Conservation (phyloP, 2,329 filamentous ascomycete genomes). For the Ceratocystis variospora region DNA sequence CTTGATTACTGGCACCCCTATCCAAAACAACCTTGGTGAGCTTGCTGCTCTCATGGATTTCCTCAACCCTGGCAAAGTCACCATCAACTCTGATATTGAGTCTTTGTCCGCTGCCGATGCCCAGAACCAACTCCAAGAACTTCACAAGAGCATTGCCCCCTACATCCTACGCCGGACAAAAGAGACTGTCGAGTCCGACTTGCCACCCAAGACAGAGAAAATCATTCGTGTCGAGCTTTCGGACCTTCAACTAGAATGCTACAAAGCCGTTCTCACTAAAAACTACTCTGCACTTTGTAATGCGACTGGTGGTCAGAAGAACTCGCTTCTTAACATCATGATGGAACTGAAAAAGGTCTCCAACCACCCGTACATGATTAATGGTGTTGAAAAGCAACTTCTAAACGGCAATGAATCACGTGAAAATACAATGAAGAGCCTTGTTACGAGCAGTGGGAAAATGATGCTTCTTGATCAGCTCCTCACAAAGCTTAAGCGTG, state of each 20-base stretch:
- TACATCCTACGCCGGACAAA: constrained; percentile 94
- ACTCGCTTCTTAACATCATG: constrained; percentile 93
- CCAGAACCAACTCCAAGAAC: constrained; percentile 70
- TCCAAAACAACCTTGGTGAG: constrained; percentile 93
- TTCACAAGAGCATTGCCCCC: constrained; percentile 77
- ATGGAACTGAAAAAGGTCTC: constrained; percentile 99
- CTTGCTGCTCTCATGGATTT: constrained; percentile 89
- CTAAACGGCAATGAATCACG: constrained; percentile 65
- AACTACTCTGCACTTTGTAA: constrained; percentile 93
- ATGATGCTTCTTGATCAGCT: constrained; percentile 98
- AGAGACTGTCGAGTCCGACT: constrained; percentile 89
- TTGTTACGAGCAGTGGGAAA: constrained; percentile 95
- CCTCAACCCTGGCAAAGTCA: constrained; percentile 83
- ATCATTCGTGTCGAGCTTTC: constrained; percentile 96
- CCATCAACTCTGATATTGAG: constrained; percentile 85
- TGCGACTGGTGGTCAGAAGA: constrained; percentile 79
- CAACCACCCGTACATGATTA: constrained; percentile 97
- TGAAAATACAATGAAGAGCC: constrained; percentile 79
- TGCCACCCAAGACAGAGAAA: constrained; percentile 95
- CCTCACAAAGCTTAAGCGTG: constrained; percentile 82
- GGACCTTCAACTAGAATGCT: constrained; percentile 92
- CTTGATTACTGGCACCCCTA: constrained; percentile 90
- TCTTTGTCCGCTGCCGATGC: constrained; percentile 62
- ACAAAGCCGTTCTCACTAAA: constrained; percentile 94
- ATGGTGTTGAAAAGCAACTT: constrained; percentile 81